phyloP scores from a whole-genome alignment of 1,284 basidiomycete species.

The Ceratobasidium sp. region DNA sequence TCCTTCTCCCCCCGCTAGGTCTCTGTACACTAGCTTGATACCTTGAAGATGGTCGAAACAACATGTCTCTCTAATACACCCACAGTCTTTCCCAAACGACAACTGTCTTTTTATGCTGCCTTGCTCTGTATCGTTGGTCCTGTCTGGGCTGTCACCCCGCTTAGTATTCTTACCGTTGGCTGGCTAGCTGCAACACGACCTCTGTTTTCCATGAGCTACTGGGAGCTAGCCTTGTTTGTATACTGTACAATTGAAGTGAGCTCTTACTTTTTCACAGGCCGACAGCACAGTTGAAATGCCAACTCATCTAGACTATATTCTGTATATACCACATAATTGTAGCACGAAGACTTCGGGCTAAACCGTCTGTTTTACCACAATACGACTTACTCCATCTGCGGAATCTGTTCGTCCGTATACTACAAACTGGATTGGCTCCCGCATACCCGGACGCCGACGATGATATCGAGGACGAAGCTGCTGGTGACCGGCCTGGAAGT shows the following conservation, averaged over 20 bases:
- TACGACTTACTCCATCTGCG: constrained; percentile 70
- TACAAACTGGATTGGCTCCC: constrained; percentile 73
- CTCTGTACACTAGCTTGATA: constrained; percentile 29
- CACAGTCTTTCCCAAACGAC: constrained; percentile 54
- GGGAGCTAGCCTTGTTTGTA: constrained; percentile 59
- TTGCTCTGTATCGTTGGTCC: constrained; percentile 72
- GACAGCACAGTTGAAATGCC: not conserved
- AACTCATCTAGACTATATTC: constrained; percentile 73
- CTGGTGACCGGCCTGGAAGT: constrained; percentile 68
- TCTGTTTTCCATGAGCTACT: constrained; percentile 16
- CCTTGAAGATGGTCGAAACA: constrained; percentile 12
- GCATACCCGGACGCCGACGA: constrained; percentile 58
- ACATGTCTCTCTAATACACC: constrained; percentile 37
- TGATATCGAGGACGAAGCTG: constrained; percentile 69
- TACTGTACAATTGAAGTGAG: constrained; percentile 71
- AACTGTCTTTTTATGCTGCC: constrained; percentile 70
- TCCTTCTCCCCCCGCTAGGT: not conserved
- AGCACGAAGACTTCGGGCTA: constrained; percentile 64
- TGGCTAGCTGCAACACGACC: constrained; percentile 49
- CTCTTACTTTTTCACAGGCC: constrained; percentile 43
- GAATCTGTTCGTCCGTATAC: constrained; percentile 68
- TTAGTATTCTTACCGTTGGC: constrained; percentile 53
- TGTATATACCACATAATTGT: constrained; percentile 77
- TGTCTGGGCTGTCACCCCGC: constrained; percentile 76
- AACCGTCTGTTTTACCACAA: constrained; percentile 63